These are phyloP conservation scores for Angomonas ambiguus DNA, from an alignment of 208 protist genomes.

Conservation along the genomic window DNA sequence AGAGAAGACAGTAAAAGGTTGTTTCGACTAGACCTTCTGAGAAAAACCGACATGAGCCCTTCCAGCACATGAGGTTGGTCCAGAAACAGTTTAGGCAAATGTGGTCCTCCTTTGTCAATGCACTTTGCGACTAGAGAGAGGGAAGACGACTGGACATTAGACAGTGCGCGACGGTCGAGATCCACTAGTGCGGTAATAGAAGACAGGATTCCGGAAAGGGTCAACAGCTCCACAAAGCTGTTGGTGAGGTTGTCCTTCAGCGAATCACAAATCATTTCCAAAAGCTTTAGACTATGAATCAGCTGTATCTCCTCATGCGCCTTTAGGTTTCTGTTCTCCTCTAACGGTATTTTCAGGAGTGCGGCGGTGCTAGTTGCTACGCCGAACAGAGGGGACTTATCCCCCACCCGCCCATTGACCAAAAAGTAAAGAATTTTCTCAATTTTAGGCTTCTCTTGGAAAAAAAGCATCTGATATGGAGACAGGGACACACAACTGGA, in stretches of 20 bases:
- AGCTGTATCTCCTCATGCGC: constrained; percentile 27
- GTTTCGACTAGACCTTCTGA: constrained; percentile 33
- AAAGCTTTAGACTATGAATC: constrained; percentile 35
- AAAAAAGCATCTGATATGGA: neutral
- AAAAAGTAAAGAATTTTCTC: constrained; percentile 57
- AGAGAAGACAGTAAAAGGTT: constrained; percentile 51
- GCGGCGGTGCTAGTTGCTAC: constrained; percentile 24
- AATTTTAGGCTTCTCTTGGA: constrained; percentile 14
- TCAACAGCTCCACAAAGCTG: constrained; percentile 23
- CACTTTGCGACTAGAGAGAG: constrained; percentile 34
- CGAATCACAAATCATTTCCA: constrained; percentile 27
- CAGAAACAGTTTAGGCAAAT: constrained; percentile 16
- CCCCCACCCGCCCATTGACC: constrained; percentile 27
- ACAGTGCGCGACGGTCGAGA: constrained; percentile 18
- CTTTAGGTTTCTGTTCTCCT: neutral
- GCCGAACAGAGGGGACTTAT: constrained; percentile 30
- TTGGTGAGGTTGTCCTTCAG: constrained; percentile 19
- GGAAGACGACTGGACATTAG: constrained; percentile 58
- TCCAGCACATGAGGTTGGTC: constrained; percentile 22
- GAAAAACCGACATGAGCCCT: constrained; percentile 29
- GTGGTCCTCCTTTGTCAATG: constrained; percentile 17
- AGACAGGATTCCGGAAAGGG: constrained; percentile 22
- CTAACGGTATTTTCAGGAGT: constrained; percentile 14
- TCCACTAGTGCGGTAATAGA: constrained; percentile 16
- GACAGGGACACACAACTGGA: constrained; percentile 15